Evolutionary conservation across 2,329 filamentous ascomycete species (phyloP).

Genomic region (Emydomyces testavorans): DNA sequence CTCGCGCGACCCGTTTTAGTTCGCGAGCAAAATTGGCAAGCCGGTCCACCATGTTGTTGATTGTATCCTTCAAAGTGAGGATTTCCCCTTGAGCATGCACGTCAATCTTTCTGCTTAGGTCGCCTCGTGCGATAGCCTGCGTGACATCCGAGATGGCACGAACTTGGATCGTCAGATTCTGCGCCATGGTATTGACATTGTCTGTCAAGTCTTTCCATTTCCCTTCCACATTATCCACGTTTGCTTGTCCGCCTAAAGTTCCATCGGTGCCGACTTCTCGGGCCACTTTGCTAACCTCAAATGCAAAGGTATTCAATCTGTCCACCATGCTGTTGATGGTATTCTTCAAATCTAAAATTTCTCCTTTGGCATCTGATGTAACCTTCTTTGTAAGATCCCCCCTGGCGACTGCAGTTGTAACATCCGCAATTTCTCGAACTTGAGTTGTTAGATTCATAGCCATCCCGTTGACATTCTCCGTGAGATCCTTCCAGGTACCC

Average conservation of each 20-base stretch:
- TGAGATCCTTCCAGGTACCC: conserved; percentile 93
- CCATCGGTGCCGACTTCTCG: conserved; percentile 54
- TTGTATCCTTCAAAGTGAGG: conserved; percentile 83
- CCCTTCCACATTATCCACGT: conserved; percentile 54
- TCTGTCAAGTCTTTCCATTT: conserved; percentile 57
- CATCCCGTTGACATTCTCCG: conserved; percentile 95
- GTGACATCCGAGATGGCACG: conserved; percentile 88
- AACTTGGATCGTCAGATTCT: conserved; percentile 56
- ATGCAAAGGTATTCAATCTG: conserved; percentile 51
- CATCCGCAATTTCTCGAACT: conserved; percentile 92
- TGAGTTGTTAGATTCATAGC: conserved; percentile 96
- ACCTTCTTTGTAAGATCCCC: conserved; percentile 96
- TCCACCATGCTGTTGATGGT: conserved; percentile 65
- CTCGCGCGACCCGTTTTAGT: conserved; percentile 87
- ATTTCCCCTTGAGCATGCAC: conserved; percentile 94
- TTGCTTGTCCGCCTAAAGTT: conserved; percentile 52
- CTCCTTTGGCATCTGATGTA: conserved; percentile 80
- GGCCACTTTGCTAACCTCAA: conserved; percentile 55
- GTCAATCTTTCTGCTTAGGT: conserved; percentile 92
- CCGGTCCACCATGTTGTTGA: conserved; percentile 97
- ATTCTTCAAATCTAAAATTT: conserved; percentile 89
- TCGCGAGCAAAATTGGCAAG: conserved; percentile 93
- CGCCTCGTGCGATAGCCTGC: conserved; percentile 86
- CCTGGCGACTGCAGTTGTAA: conserved; percentile 87
- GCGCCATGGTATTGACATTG: conserved; percentile 57